Evolutionary conservation across 495 filamentous ascomycete species (phyloP), one percentile per base, ranked within the genome.

Genomic region (Podospora australis): DNA sequence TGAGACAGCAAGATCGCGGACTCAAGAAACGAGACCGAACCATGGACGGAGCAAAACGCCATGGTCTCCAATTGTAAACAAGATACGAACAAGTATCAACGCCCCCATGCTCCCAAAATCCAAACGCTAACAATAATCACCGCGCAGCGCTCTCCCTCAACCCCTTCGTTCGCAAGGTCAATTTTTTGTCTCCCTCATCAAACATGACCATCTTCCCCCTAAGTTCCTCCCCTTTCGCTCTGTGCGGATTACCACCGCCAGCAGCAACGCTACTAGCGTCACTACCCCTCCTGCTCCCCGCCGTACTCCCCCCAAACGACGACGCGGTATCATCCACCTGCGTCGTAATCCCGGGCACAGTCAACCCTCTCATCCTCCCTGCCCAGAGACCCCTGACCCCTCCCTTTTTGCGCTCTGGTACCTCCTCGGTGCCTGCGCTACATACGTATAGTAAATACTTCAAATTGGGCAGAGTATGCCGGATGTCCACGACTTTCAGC

Each of bases 371-470:
- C 29, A 70, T 48, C 39, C 69, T 50, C 0, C 70, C 70, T 6
- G 67, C 63, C 63, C 80, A 70, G 25, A 91, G 65, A 0, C 82
- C 87, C 41, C 80, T 73, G 3, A 92, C 77, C 1, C 87, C 87
- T 6, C 88, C 88, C 25, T 78, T 77, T 60, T 91, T 94, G 13
- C 90, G 68, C 19, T 79, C 81, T 0, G 88, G 88, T 11, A 94
- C 65, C 53, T 92, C 87, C 13, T 85, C 78, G 34, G 75, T 81
- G 1, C 86, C 86, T 0, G 87, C 85, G 17, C 85, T 87, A 36
- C 88, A 81, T 3, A 95, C 82, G 52, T 88, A 94, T 2, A 96
- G 70, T n/a, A 96, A 67, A 51, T 94, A 95, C 66, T 95, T 95
- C 16, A 97, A 67, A 56, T 98, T 98, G 29, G 89, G 87, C 13